These are phyloP conservation scores for Leptodermis oblonga DNA, from an alignment of 257 asterid genomes.

Conservation along the genomic window DNA sequence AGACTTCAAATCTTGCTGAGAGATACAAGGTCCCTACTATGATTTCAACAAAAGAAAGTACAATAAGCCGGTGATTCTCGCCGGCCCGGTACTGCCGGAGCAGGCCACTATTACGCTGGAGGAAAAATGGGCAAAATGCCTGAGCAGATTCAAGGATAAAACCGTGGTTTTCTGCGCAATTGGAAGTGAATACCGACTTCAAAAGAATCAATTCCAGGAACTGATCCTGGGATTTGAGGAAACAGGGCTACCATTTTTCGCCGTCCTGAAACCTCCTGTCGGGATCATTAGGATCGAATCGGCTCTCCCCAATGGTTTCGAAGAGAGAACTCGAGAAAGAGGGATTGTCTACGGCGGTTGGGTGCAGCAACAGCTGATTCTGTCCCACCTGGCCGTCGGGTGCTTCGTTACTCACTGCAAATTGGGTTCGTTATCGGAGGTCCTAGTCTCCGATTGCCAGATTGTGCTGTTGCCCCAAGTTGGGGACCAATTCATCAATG, in stretches of 20 bases:
- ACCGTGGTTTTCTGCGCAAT: conserved; percentile 10
- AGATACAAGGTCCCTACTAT: conserved; percentile 3
- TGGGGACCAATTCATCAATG: conserved; percentile 28
- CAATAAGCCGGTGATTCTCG: conserved; percentile 9
- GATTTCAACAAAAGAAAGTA: conserved; percentile 1
- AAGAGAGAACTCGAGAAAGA: conserved; percentile 19
- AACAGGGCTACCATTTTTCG: conserved; percentile 29
- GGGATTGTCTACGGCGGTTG: conserved; percentile 32
- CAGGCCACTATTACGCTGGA: conserved; percentile 11
- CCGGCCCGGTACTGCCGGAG: conserved; percentile 8
- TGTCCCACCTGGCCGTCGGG: conserved; percentile 29
- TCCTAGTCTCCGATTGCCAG: conserved; percentile 21
- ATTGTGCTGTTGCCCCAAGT: conserved; percentile 30
- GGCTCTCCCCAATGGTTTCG: conserved; percentile 29
- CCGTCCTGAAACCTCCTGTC: conserved; percentile 28
- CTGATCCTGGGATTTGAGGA: conserved; percentile 29
- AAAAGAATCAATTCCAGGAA: conserved; percentile 29
- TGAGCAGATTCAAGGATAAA: background rate
- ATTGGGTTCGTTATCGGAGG: conserved; percentile 28
- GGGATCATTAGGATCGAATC: conserved; percentile 19
- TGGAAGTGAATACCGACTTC: conserved; percentile 29
- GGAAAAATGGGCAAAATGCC: conserved; percentile 2
- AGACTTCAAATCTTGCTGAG: conserved; percentile 7
- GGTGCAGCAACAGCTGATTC: conserved; percentile 34
- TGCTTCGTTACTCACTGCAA: conserved; percentile 37